These are phyloP conservation scores for Hibiscus syriacus DNA, from an alignment of 345 rosid genomes.

Conservation along the genomic window DNA sequence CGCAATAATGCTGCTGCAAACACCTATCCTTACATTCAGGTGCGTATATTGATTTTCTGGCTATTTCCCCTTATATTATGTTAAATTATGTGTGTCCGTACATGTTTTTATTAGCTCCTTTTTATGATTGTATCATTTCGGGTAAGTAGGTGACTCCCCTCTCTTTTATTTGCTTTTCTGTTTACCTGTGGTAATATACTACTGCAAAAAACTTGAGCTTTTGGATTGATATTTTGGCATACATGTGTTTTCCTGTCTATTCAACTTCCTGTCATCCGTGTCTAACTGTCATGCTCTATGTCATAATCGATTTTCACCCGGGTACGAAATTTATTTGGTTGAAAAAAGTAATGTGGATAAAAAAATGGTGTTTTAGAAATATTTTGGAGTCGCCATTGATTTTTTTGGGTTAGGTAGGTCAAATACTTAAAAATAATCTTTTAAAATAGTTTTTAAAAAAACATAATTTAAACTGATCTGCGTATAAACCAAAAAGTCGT, in stretches of 20 bases:
- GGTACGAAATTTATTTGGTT: too few species aligned
- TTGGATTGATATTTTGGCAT: neutral
- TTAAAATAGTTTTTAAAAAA: too few species aligned
- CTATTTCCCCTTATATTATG: neutral
- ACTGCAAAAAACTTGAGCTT: neutral
- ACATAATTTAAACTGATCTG: too few species aligned
- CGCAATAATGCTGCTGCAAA: slow-evolving; percentile 83
- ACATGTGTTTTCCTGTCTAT: neutral
- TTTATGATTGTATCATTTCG: slow-evolving; percentile 2
- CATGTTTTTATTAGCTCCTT: neutral
- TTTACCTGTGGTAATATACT: neutral
- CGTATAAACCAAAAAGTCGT: too few species aligned
- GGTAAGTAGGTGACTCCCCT: neutral
- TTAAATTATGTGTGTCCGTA: neutral
- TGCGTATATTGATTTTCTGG: neutral
- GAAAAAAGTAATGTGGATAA: too few species aligned
- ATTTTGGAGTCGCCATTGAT: too few species aligned
- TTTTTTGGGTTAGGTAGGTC: too few species aligned
- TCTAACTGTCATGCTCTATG: too few species aligned
- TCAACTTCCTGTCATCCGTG: neutral
- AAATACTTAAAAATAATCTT: too few species aligned
- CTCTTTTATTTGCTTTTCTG: neutral
- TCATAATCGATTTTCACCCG: too few species aligned
- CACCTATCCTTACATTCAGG: slow-evolving; percentile 99
- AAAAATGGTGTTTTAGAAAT: too few species aligned